These are phyloP conservation scores for Paramecium pentaurelia DNA, from an alignment of 73 alveolate species.

Conservation along the genomic window DNA sequence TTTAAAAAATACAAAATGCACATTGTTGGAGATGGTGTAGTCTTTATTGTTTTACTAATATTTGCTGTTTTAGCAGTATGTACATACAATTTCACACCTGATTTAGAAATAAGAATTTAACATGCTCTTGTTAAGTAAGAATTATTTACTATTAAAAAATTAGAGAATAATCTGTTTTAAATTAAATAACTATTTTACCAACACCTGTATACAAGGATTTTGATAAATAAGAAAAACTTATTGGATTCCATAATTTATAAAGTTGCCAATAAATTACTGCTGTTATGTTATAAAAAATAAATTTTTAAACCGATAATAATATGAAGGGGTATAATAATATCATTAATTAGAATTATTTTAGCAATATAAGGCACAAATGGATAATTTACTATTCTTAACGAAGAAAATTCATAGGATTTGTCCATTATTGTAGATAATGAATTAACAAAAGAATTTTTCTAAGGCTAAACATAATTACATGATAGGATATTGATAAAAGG, in stretches of 20 bases:
- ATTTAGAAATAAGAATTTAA: background rate
- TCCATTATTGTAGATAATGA: background rate
- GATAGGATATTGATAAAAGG: background rate
- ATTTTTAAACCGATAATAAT: background rate
- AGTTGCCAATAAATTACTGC: background rate
- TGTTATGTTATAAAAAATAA: background rate
- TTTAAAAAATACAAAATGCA: background rate
- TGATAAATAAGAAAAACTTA: background rate
- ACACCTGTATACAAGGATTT: background rate
- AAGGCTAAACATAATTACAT: background rate
- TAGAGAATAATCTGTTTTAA: background rate
- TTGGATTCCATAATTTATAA: background rate
- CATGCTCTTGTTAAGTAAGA: slow-evolving; percentile 7
- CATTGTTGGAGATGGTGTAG: background rate
- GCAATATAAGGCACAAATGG: slow-evolving; percentile 17
- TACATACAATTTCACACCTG: background rate
- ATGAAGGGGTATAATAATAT: background rate
- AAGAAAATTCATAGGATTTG: background rate
- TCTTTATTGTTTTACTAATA: background rate
- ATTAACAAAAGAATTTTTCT: background rate
- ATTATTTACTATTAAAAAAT: background rate
- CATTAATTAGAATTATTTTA: background rate
- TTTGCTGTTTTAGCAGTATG: background rate
- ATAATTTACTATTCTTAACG: background rate
- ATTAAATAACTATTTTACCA: background rate